These are phyloP conservation scores for Globisporangium paroecandrum DNA, from an alignment of 352 stramenopile species.

Conservation along the genomic window DNA sequence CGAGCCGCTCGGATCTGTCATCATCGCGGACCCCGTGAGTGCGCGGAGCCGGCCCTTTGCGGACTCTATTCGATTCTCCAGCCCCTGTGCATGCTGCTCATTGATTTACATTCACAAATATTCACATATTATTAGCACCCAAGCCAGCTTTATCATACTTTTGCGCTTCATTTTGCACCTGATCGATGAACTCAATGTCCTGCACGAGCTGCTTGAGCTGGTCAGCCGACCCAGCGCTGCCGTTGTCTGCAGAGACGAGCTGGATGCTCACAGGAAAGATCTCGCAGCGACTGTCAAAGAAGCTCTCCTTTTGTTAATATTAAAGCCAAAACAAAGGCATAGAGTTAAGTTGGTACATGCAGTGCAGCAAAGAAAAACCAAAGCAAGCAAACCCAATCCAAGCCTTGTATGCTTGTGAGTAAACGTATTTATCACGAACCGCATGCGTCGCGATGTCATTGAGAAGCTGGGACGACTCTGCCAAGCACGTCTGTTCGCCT, in stretches of 20 bases:
- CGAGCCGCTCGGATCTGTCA: slow-evolving; percentile 10
- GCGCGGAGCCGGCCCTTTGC: slow-evolving; percentile 13
- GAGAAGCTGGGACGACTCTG: slow-evolving; percentile 19
- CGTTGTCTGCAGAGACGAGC: slow-evolving; percentile 12
- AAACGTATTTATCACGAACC: slow-evolving; percentile 2
- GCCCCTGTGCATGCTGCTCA: slow-evolving; percentile 17
- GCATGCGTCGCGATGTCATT: slow-evolving; percentile 23
- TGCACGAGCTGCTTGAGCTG: slow-evolving; percentile 1
- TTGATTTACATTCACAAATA: background rate
- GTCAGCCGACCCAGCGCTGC: background rate
- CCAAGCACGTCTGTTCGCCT: slow-evolving; percentile 19
- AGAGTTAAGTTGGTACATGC: background rate
- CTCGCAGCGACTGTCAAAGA: slow-evolving; percentile 26
- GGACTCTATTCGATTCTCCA: slow-evolving; percentile 18
- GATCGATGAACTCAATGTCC: slow-evolving; percentile 16
- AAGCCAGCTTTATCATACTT: background rate
- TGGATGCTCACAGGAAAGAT: slow-evolving; percentile 23
- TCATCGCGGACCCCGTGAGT: background rate
- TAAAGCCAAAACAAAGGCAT: background rate
- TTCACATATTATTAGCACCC: slow-evolving; percentile 1
- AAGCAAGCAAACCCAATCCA: background rate
- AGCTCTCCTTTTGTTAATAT: slow-evolving; percentile 10
- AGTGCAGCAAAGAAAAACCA: background rate
- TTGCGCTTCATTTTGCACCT: background rate
- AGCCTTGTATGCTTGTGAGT: background rate